These are phyloP conservation scores for Backusella psychrophila DNA, from an alignment of 192 early-diverging fungal genomes.

Conservation along the genomic window DNA sequence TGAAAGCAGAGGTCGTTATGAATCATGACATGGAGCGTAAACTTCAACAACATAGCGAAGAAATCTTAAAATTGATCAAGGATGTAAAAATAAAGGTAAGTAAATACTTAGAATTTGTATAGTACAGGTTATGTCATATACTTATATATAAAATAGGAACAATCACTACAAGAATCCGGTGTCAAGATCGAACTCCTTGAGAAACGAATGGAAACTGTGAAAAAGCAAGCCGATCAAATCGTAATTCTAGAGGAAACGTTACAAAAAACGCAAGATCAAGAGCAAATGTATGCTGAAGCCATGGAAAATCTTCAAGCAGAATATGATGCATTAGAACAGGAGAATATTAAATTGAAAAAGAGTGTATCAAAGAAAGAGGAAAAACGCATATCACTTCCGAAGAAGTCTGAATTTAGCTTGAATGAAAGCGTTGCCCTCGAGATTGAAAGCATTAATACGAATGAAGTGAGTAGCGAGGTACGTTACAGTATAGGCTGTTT, in stretches of 20 bases:
- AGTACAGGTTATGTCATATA: background rate
- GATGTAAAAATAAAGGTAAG: constrained; percentile 73
- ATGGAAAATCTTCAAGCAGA: constrained; percentile 68
- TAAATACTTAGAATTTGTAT: background rate
- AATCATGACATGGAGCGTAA: constrained; percentile 81
- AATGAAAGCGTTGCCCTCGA: background rate
- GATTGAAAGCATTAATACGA: background rate
- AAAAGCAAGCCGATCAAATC: constrained; percentile 65
- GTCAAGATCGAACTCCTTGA: constrained; percentile 81
- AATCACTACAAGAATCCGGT: constrained; percentile 67
- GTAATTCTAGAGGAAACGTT: constrained; percentile 58
- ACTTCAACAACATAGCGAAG: constrained; percentile 71
- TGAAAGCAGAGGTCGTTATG: constrained; percentile 78
- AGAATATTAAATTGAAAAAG: constrained; percentile 58
- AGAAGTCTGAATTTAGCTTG: constrained; percentile 18
- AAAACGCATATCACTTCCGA: constrained; percentile 17
- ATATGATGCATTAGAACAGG: constrained; percentile 62
- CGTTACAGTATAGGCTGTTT: background rate
- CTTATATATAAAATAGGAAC: constrained; percentile 46
- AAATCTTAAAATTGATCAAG: constrained; percentile 76
- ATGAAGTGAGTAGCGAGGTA: constrained; percentile 6
- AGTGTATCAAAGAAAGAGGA: constrained; percentile 20
- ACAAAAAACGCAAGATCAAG: constrained; percentile 54
- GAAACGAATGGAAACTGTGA: constrained; percentile 67
- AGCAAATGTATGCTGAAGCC: constrained; percentile 68